These are phyloP conservation scores for Falciphora oryzae DNA, from an alignment of 2,329 filamentous ascomycete species.

Conservation along the genomic window DNA sequence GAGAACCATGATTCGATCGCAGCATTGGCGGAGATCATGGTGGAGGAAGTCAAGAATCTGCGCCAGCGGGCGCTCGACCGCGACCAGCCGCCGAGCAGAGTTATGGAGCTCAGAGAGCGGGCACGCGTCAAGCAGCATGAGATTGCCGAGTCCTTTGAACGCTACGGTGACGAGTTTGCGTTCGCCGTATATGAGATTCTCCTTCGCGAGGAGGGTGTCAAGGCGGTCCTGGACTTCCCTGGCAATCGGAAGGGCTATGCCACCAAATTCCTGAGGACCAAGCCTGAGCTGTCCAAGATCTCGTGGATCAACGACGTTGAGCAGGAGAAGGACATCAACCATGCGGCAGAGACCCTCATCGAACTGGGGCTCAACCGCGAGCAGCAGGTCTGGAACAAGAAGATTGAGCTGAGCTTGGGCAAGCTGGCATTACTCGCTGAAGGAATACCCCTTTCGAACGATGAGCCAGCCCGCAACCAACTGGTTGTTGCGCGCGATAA, in stretches of 20 bases:
- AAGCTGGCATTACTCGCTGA: slow-evolving; percentile 74
- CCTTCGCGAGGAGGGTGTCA: slow-evolving; percentile 60
- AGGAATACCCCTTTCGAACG: slow-evolving; percentile 15
- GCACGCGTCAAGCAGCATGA: slow-evolving; percentile 42
- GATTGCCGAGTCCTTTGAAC: slow-evolving; percentile 50
- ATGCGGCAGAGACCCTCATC: slow-evolving; percentile 66
- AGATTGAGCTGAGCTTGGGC: slow-evolving; percentile 82
- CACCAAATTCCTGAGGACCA: slow-evolving; percentile 70
- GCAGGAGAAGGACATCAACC: slow-evolving; percentile 66
- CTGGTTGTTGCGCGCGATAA: slow-evolving; percentile 9
- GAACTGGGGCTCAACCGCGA: slow-evolving; percentile 66
- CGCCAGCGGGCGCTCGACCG: slow-evolving; percentile 29
- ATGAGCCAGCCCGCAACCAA: slow-evolving; percentile 20
- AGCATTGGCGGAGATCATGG: slow-evolving; percentile 50
- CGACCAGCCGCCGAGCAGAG: slow-evolving; percentile 28
- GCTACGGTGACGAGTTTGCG: slow-evolving; percentile 61
- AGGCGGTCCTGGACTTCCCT: slow-evolving; percentile 64
- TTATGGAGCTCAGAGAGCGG: slow-evolving; percentile 35
- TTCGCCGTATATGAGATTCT: slow-evolving; percentile 76
- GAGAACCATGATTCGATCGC: slow-evolving; percentile 51
- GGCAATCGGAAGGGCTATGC: slow-evolving; percentile 64
- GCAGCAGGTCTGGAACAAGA: slow-evolving; percentile 83
- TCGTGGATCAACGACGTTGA: slow-evolving; percentile 93
- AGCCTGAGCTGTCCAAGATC: slow-evolving; percentile 67
- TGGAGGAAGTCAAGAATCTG: slow-evolving; percentile 43